Base-by-base conservation (phyloP, 2,329 filamentous ascomycete species). In the Aphanocladium album region DNA sequence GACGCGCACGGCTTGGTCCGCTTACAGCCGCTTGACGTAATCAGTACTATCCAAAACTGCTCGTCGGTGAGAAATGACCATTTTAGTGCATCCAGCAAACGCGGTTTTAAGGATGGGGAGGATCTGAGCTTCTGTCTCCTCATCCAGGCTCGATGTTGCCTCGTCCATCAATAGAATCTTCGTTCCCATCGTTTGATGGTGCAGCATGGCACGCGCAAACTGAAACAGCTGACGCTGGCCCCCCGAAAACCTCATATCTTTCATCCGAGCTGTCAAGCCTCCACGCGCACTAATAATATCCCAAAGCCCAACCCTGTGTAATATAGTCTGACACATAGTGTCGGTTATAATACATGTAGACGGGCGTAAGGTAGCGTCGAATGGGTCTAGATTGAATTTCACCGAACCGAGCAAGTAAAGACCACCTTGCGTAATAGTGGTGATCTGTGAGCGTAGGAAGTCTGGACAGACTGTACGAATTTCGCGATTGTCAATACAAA, bases 401-500 rank as follows among this genome's bases (percentile, higher is more conserved):
- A 59, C 47, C 3, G 57, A 45, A 17, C 47, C 47, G 3, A 23
- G n/a, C 12, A 59, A 12, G 19, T 52, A 14, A 17, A 59, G 33
- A 11, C 57, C 37, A 12, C 37, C 47, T n/a, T 59, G 47, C 7
- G 57, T 52, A 19, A 59, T 9, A 12, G 39, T 51, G 14, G 57
- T 59, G 16, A 54, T 39, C 2, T 37, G 57, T 14, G 47, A 33
- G 17, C 57, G 57, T 6, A 59, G n/a, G 2, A 52, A 9, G 25
- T 59, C 47, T 11, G 47, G 57, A 9, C n/a, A 47, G 6, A 59
- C 12, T 16, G 57, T 52, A 7, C 25, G 35, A 25, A 59, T 45
- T 11, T 59, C 57, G 7, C 49, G 57, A 27, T 46, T n/a, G 27
- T 59, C 57, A n/a, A 59, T 45, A n/a, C 25, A 52, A 37, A 59